Conservation (phyloP, 768 basidiomycete species). For the Saitozyma sp. region DNA sequence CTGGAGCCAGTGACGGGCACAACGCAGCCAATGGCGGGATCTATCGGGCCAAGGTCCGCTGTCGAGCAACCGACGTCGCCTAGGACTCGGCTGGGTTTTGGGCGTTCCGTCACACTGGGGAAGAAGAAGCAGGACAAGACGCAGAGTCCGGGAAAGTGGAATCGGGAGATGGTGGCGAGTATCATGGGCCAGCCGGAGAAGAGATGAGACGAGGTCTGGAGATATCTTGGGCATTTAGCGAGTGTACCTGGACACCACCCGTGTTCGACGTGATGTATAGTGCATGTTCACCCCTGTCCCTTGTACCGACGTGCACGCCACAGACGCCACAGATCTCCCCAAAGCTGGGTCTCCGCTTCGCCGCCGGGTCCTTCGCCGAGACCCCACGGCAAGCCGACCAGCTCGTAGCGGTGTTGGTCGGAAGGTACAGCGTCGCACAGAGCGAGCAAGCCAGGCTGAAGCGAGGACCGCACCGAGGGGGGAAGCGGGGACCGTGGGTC, state of each 20-base stretch:
- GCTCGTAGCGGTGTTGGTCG: not conserved
- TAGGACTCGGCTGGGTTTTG: not conserved
- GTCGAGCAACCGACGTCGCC: not conserved
- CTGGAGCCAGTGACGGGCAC: constrained; percentile 45
- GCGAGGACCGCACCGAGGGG: not conserved
- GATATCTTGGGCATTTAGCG: too few relatives aligned
- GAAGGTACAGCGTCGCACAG: not conserved
- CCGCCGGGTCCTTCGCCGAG: not conserved
- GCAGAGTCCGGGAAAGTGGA: constrained; percentile 36
- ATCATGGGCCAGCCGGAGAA: constrained; percentile 34
- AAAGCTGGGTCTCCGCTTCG: not conserved
- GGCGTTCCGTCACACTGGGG: not conserved
- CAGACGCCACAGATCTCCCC: not conserved
- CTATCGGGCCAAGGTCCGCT: constrained; percentile 10
- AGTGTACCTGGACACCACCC: too few relatives aligned
- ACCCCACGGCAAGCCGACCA: not conserved
- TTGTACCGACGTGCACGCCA: not conserved
- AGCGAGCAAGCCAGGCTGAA: not conserved
- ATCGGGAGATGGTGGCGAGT: constrained; percentile 43
- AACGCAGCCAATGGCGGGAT: constrained; percentile 26
- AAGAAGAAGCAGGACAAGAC: constrained; percentile 15
- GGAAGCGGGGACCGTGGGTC: not conserved
- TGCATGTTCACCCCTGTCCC: not conserved
- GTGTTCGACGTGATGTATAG: too few relatives aligned
- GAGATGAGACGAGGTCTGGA: too few relatives aligned